Percentiles rank a stretch among this genome's conserved stretches.
phyloP scores from a whole-genome alignment of 176 grass and related monocot species.

The Melocanna baccifera region DNA sequence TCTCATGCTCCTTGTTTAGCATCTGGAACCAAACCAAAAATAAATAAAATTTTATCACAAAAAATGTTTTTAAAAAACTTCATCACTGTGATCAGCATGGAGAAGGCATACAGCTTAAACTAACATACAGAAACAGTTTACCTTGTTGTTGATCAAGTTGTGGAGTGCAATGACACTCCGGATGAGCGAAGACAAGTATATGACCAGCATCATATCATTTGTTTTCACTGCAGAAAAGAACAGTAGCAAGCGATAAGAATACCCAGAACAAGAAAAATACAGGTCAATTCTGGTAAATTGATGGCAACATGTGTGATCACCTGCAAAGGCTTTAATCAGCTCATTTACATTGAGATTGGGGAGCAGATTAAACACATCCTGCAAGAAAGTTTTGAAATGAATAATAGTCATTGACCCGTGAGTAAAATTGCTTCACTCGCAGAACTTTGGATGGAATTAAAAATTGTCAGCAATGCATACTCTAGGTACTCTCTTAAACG shows the following conservation, averaged over 20 bases:
- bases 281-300: neutral
- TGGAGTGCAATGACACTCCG: constrained; percentile 93
- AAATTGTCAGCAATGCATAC: neutral
- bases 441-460: neutral
- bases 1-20: constrained; percentile 96
- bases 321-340: constrained; percentile 94
- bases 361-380: constrained; percentile 96
- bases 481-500: neutral
- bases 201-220: constrained; percentile 98
- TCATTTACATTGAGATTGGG: constrained; percentile 93
- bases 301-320: constrained; percentile 37
- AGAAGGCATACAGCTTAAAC: neutral
- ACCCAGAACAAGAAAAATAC: neutral
- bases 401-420: constrained; percentile 6
- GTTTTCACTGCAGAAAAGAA: constrained; percentile 84
- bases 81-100: neutral
- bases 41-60: neutral
- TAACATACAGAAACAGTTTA: constrained; percentile 6
- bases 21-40: constrained; percentile 43
- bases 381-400: constrained; percentile 20
- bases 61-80: neutral
- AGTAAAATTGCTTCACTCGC: neutral
- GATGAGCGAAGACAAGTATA: constrained; percentile 93
- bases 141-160: constrained; percentile 99
- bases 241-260: constrained; percentile 3